Percentiles rank a stretch among this genome's conserved stretches.
These are phyloP conservation scores for Xerocomus nothofagi DNA, from an alignment of 1,284 basidiomycete species.

Conservation along the genomic window DNA sequence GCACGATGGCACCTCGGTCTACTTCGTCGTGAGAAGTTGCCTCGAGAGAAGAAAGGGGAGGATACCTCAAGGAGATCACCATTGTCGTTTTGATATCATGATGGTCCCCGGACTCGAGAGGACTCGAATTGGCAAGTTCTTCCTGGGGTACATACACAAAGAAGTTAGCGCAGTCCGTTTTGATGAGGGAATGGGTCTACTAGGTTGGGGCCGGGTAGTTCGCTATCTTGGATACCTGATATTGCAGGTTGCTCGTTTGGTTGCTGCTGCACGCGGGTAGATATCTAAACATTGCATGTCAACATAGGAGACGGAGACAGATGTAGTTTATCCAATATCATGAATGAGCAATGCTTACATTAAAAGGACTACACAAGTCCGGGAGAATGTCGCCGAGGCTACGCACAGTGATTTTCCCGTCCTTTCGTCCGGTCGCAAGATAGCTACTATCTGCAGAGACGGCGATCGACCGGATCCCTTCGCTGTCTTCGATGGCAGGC, in stretches of 20 bases:
- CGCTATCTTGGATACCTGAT: background rate
- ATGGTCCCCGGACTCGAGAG: no score
- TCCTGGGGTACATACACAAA: background rate
- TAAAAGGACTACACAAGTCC: background rate
- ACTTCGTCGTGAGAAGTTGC: background rate
- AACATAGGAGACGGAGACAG: background rate
- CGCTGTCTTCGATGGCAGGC: no score
- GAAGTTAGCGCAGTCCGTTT: background rate
- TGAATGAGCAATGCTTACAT: background rate
- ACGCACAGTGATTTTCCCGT: background rate
- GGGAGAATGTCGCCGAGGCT: background rate
- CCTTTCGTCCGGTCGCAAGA: no score
- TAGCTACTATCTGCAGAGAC: no score
- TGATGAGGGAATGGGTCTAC: background rate
- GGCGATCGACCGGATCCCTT: no score
- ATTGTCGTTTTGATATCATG: rapidly evolving
- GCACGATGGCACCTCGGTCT: background rate
- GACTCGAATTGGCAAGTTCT: background rate
- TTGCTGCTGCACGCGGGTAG: background rate
- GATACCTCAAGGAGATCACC: background rate
- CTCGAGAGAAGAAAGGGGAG: background rate
- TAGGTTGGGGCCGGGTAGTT: background rate
- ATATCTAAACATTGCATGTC: background rate
- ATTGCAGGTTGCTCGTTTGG: background rate
- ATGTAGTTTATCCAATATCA: background rate